These are phyloP conservation scores for Trichoderma guizhouense DNA, from an alignment of 2,329 filamentous ascomycete genomes.

Conservation along the genomic window DNA sequence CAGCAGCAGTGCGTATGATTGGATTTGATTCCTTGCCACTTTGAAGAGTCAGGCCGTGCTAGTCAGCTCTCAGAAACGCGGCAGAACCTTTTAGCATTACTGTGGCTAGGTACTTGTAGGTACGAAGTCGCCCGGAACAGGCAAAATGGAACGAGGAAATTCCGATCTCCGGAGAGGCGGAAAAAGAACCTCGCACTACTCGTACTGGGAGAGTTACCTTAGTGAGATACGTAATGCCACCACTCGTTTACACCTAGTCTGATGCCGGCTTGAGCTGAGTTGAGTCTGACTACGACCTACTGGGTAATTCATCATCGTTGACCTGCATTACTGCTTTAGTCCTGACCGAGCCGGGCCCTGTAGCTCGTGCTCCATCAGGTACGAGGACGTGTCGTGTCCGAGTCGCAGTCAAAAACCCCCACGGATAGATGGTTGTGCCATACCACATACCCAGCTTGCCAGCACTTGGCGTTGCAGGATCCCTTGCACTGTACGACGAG, in stretches of 20 bases:
- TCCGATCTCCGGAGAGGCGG: slow-evolving; percentile 11
- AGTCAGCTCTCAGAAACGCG: background rate
- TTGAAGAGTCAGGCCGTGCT: background rate
- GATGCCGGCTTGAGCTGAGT: slow-evolving; percentile 7
- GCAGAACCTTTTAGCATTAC: background rate
- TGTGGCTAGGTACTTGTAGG: background rate
- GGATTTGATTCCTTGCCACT: background rate
- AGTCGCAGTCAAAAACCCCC: background rate
- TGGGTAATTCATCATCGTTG: slow-evolving; percentile 7
- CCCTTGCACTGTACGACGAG: background rate
- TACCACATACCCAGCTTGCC: background rate
- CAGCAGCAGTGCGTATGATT: background rate
- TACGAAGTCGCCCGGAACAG: background rate
- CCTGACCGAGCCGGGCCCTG: background rate
- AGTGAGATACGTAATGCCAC: background rate
- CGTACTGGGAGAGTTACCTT: background rate
- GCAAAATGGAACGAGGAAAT: background rate
- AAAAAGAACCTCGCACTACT: background rate
- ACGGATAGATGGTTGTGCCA: background rate
- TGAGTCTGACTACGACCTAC: slow-evolving; percentile 3
- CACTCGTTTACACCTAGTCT: background rate
- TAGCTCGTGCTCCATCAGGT: background rate
- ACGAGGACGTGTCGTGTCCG: background rate
- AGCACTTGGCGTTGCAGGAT: background rate
- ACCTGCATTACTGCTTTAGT: slow-evolving; percentile 10